Percentiles rank a stretch among this genome's conserved stretches.
Evolutionary conservation across 768 basidiomycete genomes (phyloP).

Genomic region (Clathrus columnatus): DNA sequence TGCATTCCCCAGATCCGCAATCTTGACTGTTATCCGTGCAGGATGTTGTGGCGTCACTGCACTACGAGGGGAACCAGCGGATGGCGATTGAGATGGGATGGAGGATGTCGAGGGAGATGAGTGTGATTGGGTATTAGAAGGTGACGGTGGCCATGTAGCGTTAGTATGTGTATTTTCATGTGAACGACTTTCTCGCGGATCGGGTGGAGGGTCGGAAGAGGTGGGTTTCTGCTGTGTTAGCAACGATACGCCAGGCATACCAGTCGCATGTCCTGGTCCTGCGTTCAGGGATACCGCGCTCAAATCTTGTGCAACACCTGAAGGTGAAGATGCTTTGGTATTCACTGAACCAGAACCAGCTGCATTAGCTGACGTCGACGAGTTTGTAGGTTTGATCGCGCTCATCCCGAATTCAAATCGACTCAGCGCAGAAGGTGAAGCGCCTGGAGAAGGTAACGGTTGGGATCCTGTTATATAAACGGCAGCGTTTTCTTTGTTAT

Average conservation of each 20-base stretch:
- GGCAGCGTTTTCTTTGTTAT: constrained; percentile 13
- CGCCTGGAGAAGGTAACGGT: constrained; percentile 77
- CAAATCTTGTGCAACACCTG: constrained; percentile 41
- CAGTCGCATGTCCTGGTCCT: constrained; percentile 19
- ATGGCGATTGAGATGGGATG: constrained; percentile 15
- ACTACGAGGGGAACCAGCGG: background rate
- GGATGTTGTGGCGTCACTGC: constrained; percentile 11
- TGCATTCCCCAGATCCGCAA: constrained; percentile 95
- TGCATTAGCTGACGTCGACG: constrained; percentile 23
- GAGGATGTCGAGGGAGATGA: constrained; percentile 20
- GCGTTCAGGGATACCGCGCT: constrained; percentile 38
- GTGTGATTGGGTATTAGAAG: constrained; percentile 16
- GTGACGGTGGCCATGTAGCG: constrained; percentile 8
- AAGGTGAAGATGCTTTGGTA: constrained; percentile 24
- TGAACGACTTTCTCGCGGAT: constrained; percentile 20
- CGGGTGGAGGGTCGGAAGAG: constrained; percentile 16
- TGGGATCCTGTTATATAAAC: constrained; percentile 88
- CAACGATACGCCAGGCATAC: constrained; percentile 51
- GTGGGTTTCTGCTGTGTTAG: constrained; percentile 61
- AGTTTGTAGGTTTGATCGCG: constrained; percentile 55
- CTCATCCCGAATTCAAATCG: constrained; percentile 89
- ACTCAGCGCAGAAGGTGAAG: constrained; percentile 60
- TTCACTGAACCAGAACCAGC: constrained; percentile 25
- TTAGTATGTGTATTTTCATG: constrained; percentile 14
- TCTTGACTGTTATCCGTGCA: constrained; percentile 87